Conservation (phyloP, 805 yeast species). For the Barnettozyma sp. region DNA sequence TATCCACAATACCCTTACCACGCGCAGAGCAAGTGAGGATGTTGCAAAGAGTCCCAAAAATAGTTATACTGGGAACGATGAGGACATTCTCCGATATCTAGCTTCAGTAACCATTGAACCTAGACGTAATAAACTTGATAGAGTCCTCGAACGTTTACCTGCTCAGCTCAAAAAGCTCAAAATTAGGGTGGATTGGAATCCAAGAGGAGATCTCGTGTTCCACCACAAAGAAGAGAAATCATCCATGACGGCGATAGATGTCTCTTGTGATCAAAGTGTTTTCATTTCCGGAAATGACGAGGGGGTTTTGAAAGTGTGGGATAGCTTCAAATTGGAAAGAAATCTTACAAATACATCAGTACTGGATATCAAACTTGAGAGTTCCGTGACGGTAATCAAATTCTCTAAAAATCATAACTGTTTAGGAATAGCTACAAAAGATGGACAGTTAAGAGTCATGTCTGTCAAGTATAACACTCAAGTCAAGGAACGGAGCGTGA, state of each 20-base stretch:
- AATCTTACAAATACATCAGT: constrained; percentile 49
- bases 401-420: constrained; percentile 51
- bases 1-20: constrained; percentile 12
- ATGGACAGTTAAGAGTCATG: constrained; percentile 30
- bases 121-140: constrained; percentile 50
- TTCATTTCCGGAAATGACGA: constrained; percentile 74
- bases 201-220: constrained; percentile 52
- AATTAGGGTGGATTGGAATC: constrained; percentile 26
- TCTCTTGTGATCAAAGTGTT: constrained; percentile 55
- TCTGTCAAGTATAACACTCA: constrained; percentile 28
- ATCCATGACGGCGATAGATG: constrained; percentile 48
- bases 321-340: constrained; percentile 52
- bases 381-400: constrained; percentile 41
- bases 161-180: constrained; percentile 7
- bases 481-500: constrained; percentile 13
- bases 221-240: constrained; percentile 58
- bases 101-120: constrained; percentile 49
- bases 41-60: constrained; percentile 33
- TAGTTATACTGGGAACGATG: constrained; percentile 64
- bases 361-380: constrained; percentile 39
- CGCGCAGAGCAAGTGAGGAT: constrained; percentile 9
- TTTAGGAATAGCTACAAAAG: constrained; percentile 45
- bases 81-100: constrained; percentile 53
- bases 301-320: constrained; percentile 78
- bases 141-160: constrained; percentile 47